Evolutionary conservation across 345 rosid genomes (phyloP), one percentile per base, ranked within the genome.

Genomic region (Atalantia buxifolia): DNA sequence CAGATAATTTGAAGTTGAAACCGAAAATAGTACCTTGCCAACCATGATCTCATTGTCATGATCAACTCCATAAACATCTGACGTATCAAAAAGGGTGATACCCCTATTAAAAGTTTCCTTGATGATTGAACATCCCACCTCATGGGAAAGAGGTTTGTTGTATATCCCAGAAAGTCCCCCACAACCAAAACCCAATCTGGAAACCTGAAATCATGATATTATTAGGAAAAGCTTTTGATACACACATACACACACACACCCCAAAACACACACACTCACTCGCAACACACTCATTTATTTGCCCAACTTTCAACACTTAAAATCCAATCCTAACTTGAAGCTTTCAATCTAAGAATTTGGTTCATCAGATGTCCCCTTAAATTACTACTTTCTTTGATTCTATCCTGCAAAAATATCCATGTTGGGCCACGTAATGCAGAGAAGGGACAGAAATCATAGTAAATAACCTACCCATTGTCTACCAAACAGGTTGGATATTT

Each of bases 101-200:
- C 89, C 90, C 50, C 50, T 81, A n/a, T 25, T 4, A 36, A 83
- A 90, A n/a, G 84, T 89, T 60, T 80, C 80, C 66, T 80, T 84
- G 64, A 85, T 63, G 50, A 86, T 19, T 3, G 83, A 73, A 80
- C 85, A 81, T 63, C 89, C 90, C 30, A 65, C 90, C 82, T 87
- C 89, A 76, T 82, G 89, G 28, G 89, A 62, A 9, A 88, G 83
- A 69, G 89, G 88, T 35, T 83, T 81, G 76, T 88, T 84, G 4
- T 36, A 50, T 0, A 81, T 6, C 5, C 91, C 86, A 7, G 89
- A 84, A 60, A 90, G 88, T 14, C 91, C 87, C 3, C 7, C 88
- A n/a, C 93, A 88, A 64, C 89, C 90, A 68, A 86, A 82, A 24
- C 92, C 92, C 78, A 85, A 71, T 75, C 79, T 84, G 3, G 87